Base-by-base conservation (phyloP, 108 stramenopile species). In the Nitzschia sp. region DNA sequence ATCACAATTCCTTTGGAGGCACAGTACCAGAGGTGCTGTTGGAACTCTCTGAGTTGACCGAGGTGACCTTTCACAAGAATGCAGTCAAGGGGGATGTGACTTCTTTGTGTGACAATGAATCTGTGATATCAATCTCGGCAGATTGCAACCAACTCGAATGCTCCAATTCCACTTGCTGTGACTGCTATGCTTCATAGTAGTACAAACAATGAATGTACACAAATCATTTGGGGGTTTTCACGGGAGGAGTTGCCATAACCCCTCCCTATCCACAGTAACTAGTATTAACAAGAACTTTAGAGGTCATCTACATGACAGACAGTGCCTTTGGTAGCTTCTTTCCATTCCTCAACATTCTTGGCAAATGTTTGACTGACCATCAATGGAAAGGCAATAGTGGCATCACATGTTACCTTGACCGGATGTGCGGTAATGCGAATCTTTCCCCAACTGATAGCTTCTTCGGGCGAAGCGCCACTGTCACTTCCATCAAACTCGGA, bases 381-480 rank as follows among this genome's bases (percentile, higher is more conserved):
- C 48, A 98, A 73, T 1, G 99, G 98, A 69, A 98, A 96, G 7
- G 94, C 96, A 39, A 98, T 80, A 7, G 97, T 93, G 19, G 98
- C 99, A 69, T 98, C 98, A 19, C 89, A 89, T 52, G 85, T 89
- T 0, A 97, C 96, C 73, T 98, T 99, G 34, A 99, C 98, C 0
- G 99, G 98, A 15, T 82, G 66, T 5, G 98, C 97, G 40, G 81
- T 93, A 34, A 97, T 82, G 8, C 89, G 83, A 59, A 98, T 97
- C 81, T 99, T 98, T 3, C 98, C 99, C 98, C 99, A 98, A 44
- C 94, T 94, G 25, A 98, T 81, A 15, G 99, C 98, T 71, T 98
- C 98, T 61, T 98, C 98, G 1, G 98, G 98, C 67, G 81, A 80
- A 8, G 99, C 99, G 15, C 99, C 99, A 52, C 92, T 86, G 71